Evolutionary conservation across 2,329 filamentous ascomycete genomes (phyloP).

Genomic region (Cadophora gregata): DNA sequence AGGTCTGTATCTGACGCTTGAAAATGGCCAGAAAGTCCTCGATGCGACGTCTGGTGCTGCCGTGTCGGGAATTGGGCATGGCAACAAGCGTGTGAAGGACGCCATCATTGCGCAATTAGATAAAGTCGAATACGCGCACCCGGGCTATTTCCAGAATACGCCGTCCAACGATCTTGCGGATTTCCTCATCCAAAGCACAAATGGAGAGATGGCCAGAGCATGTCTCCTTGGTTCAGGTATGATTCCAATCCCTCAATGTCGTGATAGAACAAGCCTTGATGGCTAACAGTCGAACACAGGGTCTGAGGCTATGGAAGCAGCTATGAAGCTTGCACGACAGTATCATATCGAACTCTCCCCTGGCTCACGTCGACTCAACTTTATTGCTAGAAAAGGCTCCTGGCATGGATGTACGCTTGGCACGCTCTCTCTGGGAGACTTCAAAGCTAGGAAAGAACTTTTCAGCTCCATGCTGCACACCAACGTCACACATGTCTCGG

Average conservation of each 20-base stretch:
- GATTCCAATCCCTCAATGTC: neutral
- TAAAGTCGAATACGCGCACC: slow-evolving; percentile 17
- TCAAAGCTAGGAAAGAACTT: slow-evolving; percentile 57
- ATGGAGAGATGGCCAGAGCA: neutral
- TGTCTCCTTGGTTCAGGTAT: neutral
- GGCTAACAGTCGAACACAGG: slow-evolving; percentile 1
- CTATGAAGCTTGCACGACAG: slow-evolving; percentile 57
- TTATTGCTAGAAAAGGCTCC: slow-evolving; percentile 63
- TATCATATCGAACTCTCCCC: slow-evolving; percentile 47
- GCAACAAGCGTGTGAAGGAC: slow-evolving; percentile 59
- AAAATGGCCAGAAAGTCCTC: slow-evolving; percentile 60
- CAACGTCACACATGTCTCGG: slow-evolving; percentile 59
- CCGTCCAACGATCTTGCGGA: neutral
- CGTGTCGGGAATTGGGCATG: slow-evolving; percentile 73
- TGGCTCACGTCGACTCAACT: slow-evolving; percentile 47
- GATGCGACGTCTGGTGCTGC: slow-evolving; percentile 76
- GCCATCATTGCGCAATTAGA: slow-evolving; percentile 52
- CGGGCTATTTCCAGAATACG: neutral
- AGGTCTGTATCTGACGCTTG: slow-evolving; percentile 23
- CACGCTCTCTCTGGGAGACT: slow-evolving; percentile 60
- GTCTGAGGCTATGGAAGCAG: slow-evolving; percentile 23
- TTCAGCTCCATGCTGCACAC: slow-evolving; percentile 60
- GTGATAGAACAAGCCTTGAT: neutral
- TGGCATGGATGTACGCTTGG: slow-evolving; percentile 73
- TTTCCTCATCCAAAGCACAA: neutral